A percentile compares a stretch with the other conserved stretches of the same genome.
These are phyloP conservation scores for Arachnopeziza araneosa DNA, from an alignment of 2,329 filamentous ascomycete species.

Conservation along the genomic window DNA sequence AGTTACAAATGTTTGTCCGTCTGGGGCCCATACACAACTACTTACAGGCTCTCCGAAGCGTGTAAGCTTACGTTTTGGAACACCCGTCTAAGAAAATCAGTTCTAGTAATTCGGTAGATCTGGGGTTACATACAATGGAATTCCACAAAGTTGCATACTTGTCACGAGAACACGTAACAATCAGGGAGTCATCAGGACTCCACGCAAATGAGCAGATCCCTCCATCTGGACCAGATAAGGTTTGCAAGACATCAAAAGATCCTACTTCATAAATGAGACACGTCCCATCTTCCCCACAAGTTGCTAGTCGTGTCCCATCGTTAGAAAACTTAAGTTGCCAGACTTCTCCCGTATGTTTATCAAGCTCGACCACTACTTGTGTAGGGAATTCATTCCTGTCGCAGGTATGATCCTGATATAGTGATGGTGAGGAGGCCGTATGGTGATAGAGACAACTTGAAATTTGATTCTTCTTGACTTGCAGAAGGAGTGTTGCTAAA, in stretches of 20 bases:
- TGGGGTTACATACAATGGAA: slow-evolving; percentile 46
- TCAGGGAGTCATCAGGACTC: slow-evolving; percentile 84
- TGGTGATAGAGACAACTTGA: slow-evolving; percentile 86
- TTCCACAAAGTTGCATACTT: slow-evolving; percentile 72
- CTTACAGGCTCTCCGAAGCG: slow-evolving; percentile 81
- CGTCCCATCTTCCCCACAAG: slow-evolving; percentile 67
- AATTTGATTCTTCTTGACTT: slow-evolving; percentile 81
- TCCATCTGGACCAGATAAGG: slow-evolving; percentile 57
- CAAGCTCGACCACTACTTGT: slow-evolving; percentile 63
- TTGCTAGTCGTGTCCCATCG: slow-evolving; percentile 76
- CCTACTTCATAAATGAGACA: slow-evolving; percentile 79
- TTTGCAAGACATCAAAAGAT: slow-evolving; percentile 59
- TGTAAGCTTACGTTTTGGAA: slow-evolving; percentile 56
- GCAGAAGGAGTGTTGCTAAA: slow-evolving; percentile 71
- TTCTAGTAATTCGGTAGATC: neutral
- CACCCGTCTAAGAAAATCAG: slow-evolving; percentile 48
- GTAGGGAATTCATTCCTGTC: slow-evolving; percentile 75
- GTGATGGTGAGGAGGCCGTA: slow-evolving; percentile 66
- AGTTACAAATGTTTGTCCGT: slow-evolving; percentile 72
- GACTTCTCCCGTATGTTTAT: slow-evolving; percentile 72
- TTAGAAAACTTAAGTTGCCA: slow-evolving; percentile 92
- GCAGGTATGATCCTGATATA: slow-evolving; percentile 86
- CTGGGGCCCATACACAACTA: slow-evolving; percentile 80
- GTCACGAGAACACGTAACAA: slow-evolving; percentile 79
- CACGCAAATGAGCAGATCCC: slow-evolving; percentile 79